phyloP scores from a whole-genome alignment of 768 basidiomycete species.

The Mycena galericulata region DNA sequence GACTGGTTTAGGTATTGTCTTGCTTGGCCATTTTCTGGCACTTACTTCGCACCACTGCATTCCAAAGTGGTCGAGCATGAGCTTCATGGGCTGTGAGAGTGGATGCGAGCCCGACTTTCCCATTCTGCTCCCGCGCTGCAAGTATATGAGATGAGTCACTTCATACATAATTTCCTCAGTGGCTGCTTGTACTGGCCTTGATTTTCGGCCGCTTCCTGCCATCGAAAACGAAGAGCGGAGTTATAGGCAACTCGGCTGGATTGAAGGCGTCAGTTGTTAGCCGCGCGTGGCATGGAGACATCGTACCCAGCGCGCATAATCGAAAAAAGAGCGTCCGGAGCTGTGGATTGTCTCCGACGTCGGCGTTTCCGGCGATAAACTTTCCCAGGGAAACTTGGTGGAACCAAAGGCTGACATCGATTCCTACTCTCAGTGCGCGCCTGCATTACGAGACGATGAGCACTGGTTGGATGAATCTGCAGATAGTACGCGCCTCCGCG shows the following conservation, averaged over 20 bases:
- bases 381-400: constrained; percentile 66
- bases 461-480: constrained; percentile 38
- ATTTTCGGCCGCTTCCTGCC: constrained; percentile 73
- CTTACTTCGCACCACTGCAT: constrained; percentile 68
- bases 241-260: constrained; percentile 56
- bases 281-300: constrained; percentile 23
- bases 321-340: constrained; percentile 83
- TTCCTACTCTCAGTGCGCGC: constrained; percentile 72
- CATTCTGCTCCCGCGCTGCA: constrained; percentile 45
- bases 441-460: constrained; percentile 62
- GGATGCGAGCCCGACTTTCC: constrained; percentile 62
- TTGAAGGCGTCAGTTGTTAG: not conserved
- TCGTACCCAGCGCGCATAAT: constrained; percentile 62
- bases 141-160: not conserved
- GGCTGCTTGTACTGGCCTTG: constrained; percentile 71
- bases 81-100: constrained; percentile 59
- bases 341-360: constrained; percentile 87
- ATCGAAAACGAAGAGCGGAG: constrained; percentile 82
- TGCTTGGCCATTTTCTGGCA: not conserved
- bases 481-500: constrained; percentile 63
- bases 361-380: constrained; percentile 56
- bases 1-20: not conserved
- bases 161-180: no score
- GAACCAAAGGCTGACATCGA: constrained; percentile 83
- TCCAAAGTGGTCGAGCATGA: constrained; percentile 68